Evolutionary conservation across 768 basidiomycete genomes (phyloP).

Genomic region (Scleroderma bovista): DNA sequence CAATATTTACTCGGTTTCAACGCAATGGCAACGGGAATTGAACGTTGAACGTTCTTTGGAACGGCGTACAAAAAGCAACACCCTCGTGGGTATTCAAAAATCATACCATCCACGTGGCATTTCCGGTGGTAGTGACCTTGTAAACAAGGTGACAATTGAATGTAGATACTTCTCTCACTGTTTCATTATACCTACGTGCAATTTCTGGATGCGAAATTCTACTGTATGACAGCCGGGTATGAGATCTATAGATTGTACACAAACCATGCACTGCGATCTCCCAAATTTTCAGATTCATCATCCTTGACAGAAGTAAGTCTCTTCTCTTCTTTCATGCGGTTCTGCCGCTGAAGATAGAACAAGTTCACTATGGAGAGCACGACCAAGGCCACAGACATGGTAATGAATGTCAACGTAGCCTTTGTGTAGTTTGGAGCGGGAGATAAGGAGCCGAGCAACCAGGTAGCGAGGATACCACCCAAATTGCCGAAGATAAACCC

Average conservation of each 20-base stretch:
- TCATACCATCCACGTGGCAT: too few species aligned
- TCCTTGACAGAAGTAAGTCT: constrained; percentile 26
- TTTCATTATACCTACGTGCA: too few species aligned
- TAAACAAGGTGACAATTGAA: too few species aligned
- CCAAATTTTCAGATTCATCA: constrained; percentile 38
- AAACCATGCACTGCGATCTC: constrained; percentile 53
- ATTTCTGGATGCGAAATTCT: too few species aligned
- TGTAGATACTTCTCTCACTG: too few species aligned
- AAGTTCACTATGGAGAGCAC: constrained; percentile 35
- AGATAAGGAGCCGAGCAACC: constrained; percentile 50
- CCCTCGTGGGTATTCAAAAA: too few species aligned
- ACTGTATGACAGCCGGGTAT: not conserved
- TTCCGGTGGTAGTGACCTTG: too few species aligned
- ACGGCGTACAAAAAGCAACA: too few species aligned
- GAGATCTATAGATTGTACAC: constrained; percentile 37
- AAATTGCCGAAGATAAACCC: constrained; percentile 53
- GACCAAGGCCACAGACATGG: constrained; percentile 35
- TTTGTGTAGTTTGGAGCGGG: constrained; percentile 44
- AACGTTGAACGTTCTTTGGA: too few species aligned
- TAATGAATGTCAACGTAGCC: constrained; percentile 36
- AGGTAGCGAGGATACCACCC: constrained; percentile 57
- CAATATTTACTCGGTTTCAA: too few species aligned
- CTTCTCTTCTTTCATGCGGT: constrained; percentile 38
- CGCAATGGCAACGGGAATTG: too few species aligned
- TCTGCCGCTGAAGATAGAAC: constrained; percentile 37